Conservation (phyloP, 768 basidiomycete genomes). For the Pulveroboletus sp. region DNA sequence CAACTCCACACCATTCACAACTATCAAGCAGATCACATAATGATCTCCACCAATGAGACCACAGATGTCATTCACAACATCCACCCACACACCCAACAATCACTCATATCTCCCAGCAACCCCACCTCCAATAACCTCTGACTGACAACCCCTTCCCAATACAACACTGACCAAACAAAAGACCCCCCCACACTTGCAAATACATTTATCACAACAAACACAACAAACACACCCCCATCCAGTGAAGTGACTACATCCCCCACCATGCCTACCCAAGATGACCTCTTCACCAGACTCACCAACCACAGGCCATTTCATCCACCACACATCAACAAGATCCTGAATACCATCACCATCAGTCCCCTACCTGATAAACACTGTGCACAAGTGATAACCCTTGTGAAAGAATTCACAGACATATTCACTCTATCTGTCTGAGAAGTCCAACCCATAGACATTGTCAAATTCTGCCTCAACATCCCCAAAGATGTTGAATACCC, state of each 20-base stretch:
- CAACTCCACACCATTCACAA: background rate
- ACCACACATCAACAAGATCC: background rate
- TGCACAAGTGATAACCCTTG: background rate
- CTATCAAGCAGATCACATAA: background rate
- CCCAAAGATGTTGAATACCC: background rate
- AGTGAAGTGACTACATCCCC: background rate
- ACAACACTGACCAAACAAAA: too few species aligned
- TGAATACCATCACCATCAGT: background rate
- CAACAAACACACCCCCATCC: background rate
- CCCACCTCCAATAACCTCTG: too few species aligned
- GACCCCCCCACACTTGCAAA: too few species aligned
- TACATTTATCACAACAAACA: too few species aligned
- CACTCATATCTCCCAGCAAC: too few species aligned
- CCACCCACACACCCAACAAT: too few species aligned
- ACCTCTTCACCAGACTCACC: background rate
- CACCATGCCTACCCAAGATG: background rate
- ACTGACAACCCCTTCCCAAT: too few species aligned
- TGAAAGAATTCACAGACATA: background rate
- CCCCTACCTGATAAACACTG: background rate
- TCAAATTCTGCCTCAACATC: background rate
- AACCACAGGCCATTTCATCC: background rate
- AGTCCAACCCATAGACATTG: background rate
- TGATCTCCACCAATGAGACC: background rate
- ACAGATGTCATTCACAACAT: background rate
- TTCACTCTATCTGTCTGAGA: background rate